Base-by-base conservation (phyloP, 2,329 filamentous ascomycete species). In the Moelleriella libera region DNA sequence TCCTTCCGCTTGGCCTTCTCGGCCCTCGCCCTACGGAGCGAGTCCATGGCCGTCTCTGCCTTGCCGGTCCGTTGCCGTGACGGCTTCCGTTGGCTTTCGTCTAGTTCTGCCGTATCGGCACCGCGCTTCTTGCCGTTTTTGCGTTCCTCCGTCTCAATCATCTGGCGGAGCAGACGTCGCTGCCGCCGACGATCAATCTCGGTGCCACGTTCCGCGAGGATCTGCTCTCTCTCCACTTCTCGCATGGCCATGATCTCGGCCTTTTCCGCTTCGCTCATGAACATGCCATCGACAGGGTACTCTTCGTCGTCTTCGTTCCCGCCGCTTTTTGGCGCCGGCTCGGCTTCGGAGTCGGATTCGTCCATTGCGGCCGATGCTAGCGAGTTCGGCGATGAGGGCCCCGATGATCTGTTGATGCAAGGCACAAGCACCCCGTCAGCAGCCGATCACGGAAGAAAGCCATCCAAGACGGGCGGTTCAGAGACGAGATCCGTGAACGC, bases 261-360 rank as follows among this genome's bases (percentile, higher is more conserved):
- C 63, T 86, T 89, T 60, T 92, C 86, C 40, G 78, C 74, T 43
- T 80, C 72, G 54, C 79, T 85, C 56, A 78, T 76, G 63, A 87
- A 92, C 58, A 92, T 82, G 56, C 90, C 89, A 54, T 98, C 92
- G 52, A 95, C 76, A 0, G 90, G 88, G 60, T 94, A 92, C 48
- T 83, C 70, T 58, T 82, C 76, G 47, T 77, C 74, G 48, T 81
- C 74, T 45, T 78, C 74, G 44, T 74, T 72, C 5, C 39, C 47
- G 41, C 70, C 68, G 29, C 48, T 40, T 30, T 45, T 45, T 2
- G 65, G 64, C 56, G 55, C 59, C 68, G 41, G 65, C 68, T 70
- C 68, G 41, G 60, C 65, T 32, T 70, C 68, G 12, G 85, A 87
- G 53, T 88, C 83, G 43, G 85, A 92, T 63, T 92, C 86, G 50